These are phyloP conservation scores for Phytophthora sp. DNA, from an alignment of 352 stramenopile species.

Conservation along the genomic window DNA sequence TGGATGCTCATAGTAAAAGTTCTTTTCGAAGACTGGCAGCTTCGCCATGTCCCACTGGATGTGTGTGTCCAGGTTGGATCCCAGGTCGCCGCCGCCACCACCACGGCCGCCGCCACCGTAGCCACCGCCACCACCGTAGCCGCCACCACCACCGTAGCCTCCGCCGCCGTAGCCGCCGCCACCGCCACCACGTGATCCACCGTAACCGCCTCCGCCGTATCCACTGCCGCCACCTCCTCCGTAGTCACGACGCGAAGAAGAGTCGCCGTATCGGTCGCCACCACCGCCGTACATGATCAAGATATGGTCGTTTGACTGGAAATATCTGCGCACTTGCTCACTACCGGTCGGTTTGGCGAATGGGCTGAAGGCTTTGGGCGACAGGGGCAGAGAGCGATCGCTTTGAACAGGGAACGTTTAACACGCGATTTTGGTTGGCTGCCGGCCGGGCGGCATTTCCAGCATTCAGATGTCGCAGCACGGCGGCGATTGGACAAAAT, in stretches of 20 bases:
- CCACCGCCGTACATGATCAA: constrained; percentile 74
- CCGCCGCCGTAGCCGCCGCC: constrained; percentile 43
- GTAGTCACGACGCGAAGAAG: constrained; percentile 73
- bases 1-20: constrained; percentile 99
- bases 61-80: constrained; percentile 86
- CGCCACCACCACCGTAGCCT: constrained; percentile 32
- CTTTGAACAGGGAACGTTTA: constrained; percentile 31
- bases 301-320: constrained; percentile 25
- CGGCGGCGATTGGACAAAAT: constrained; percentile 27
- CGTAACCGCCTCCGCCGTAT: constrained; percentile 39
- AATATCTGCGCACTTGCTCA: constrained; percentile 8
- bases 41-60: constrained; percentile 97
- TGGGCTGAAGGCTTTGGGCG: constrained; percentile 9
- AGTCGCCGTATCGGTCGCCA: constrained; percentile 75
- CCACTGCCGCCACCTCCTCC: constrained; percentile 36
- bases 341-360: constrained; percentile 35
- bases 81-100: constrained; percentile 78
- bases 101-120: constrained; percentile 38
- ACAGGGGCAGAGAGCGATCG: constrained; percentile 31
- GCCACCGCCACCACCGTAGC: constrained; percentile 38
- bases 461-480: constrained; percentile 28
- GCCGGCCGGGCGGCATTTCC: constrained; percentile 16
- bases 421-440: constrained; percentile 39
- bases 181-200: constrained; percentile 30
- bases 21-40: constrained; percentile 98